Evolutionary conservation across 345 rosid species (phyloP).

Genomic region (Citrus glauca): DNA sequence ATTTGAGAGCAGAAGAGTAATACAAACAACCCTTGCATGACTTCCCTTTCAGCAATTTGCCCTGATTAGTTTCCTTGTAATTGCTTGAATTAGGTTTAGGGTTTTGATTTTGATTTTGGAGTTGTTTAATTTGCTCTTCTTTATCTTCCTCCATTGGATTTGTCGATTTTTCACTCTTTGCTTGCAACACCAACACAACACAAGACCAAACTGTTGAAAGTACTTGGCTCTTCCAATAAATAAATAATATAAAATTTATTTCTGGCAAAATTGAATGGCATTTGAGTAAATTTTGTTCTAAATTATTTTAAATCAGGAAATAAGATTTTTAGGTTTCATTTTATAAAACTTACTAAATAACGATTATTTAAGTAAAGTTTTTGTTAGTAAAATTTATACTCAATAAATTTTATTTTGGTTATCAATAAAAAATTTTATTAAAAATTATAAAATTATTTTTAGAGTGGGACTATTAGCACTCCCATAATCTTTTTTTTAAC

Average conservation of each 20-base stretch:
- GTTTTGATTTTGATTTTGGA: conserved; percentile 5
- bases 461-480: too few relatives aligned
- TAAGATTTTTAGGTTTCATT: too few relatives aligned
- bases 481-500: too few relatives aligned
- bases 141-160: conserved; percentile 11
- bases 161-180: not conserved
- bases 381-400: too few relatives aligned
- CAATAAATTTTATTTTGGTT: too few relatives aligned
- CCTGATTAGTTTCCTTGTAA: not conserved
- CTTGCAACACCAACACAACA: not conserved
- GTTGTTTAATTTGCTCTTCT: not conserved
- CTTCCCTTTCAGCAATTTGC: conserved; percentile 24
- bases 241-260: too few relatives aligned
- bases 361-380: too few relatives aligned
- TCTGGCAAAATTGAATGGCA: not conserved
- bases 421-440: fast-evolving
- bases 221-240: too few relatives aligned
- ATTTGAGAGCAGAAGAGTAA: conserved; percentile 33
- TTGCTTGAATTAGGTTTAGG: conserved; percentile 9
- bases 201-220: not conserved
- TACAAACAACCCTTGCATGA: conserved; percentile 50
- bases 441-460: too few relatives aligned
- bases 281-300: too few relatives aligned
- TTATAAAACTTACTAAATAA: too few relatives aligned
- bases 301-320: too few relatives aligned